Evolutionary conservation across 805 yeast species (phyloP), one percentile per base, ranked within the genome.

Genomic region (Osmozyma mogii): DNA sequence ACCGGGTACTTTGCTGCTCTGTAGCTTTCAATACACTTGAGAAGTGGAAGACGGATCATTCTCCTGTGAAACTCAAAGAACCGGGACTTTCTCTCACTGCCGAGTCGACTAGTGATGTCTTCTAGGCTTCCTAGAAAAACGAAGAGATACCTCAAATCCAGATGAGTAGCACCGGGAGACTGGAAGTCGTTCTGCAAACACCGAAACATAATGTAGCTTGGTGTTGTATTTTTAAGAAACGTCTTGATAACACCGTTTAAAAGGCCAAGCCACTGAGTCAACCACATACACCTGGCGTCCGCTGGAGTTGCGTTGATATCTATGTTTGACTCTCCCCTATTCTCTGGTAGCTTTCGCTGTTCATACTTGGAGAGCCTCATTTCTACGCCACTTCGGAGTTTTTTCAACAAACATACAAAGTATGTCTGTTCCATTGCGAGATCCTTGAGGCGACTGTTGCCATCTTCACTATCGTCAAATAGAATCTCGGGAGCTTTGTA

Each of bases 141-240:
- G 22, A 38, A 43, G 17, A 41, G 31, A 24, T 33, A 30, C 27
- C 38, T 43, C 10, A 38, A 16, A 22, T 41, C 45, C 17, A 33
- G 41, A 5, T 33, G 24, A 7, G 31, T 17, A 15, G 32, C 29
- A 4, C 27, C 13, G 14, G 29, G 27, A 8, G 22, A 18, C 4
- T 30, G 24, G n/a, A 30, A 24, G 18, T 29, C 32, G 10, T 30
- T 29, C 8, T 19, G 20, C 17, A 36, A 8, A 8, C 8, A 10
- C 21, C 21, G 21, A 8, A 18, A 10, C 21, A 8, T 18, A 10
- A 18, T 8, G 21, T 18, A 18, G 8, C 21, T 8, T 10, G 9
- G 21, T 8, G 8, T 18, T 8, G 8, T 8, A 18, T 10, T 18
- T 18, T 18, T 10, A 10, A 18, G 21, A 18, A 10, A 18, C 21